Conservation (phyloP, 2,329 filamentous ascomycete species). For the Paramyrothecium sp. region DNA sequence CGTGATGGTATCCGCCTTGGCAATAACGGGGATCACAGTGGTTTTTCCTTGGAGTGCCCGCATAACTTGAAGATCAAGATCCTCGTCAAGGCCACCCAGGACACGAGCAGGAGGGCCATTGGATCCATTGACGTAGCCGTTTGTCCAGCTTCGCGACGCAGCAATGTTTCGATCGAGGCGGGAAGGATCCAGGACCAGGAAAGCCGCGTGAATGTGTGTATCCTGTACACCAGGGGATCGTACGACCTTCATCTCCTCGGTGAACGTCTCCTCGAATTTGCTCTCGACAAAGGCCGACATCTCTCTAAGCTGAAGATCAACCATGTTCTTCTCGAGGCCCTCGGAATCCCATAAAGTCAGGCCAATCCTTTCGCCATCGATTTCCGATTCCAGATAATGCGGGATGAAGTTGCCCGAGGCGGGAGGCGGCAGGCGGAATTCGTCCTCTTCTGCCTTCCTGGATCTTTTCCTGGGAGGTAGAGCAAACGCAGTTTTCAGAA, state of each 20-base stretch:
- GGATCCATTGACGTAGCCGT: constrained; percentile 51
- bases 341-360: constrained; percentile 96
- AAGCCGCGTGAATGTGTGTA: constrained; percentile 95
- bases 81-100: constrained; percentile 76
- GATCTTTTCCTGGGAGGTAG: constrained; percentile 76
- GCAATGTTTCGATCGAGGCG: constrained; percentile 82
- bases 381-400: constrained; percentile 90
- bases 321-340: constrained; percentile 89
- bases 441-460: constrained; percentile 57
- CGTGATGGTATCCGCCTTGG: constrained; percentile 97
- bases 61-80: constrained; percentile 87
- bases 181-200: constrained; percentile 84
- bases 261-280: constrained; percentile 97
- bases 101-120: constrained; percentile 35
- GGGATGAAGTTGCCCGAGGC: constrained; percentile 74
- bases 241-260: constrained; percentile 95
- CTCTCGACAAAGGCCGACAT: constrained; percentile 92
- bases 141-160: constrained; percentile 55
- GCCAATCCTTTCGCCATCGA: constrained; percentile 87
- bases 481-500: constrained; percentile 82
- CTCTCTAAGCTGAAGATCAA: constrained; percentile 89
- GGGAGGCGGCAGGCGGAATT: constrained; percentile 49
- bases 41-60: constrained; percentile 89
- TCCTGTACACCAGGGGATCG: constrained; percentile 90
- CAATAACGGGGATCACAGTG: constrained; percentile 90